Percentiles rank a stretch among this genome's conserved stretches.
Conservation (phyloP, 2,329 filamentous ascomycete species). For the Capronia coronata region DNA sequence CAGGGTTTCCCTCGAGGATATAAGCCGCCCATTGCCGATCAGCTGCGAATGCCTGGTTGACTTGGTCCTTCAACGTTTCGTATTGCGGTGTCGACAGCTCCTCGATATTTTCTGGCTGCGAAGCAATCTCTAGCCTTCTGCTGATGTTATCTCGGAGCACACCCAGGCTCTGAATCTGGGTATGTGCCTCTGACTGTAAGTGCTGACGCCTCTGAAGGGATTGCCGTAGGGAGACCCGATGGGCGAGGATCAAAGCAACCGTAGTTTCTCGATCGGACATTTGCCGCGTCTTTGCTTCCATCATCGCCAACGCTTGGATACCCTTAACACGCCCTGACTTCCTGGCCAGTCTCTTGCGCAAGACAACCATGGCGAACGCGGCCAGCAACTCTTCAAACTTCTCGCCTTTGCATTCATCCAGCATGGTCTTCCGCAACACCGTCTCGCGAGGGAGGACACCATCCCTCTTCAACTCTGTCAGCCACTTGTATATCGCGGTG, state of each 20-base stretch:
- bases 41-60: constrained; percentile 11
- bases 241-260: constrained; percentile 62
- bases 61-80: constrained; percentile 6
- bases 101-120: neutral
- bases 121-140: neutral
- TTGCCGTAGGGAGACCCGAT: constrained; percentile 57
- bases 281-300: constrained; percentile 19
- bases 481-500: constrained; percentile 68
- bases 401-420: constrained; percentile 92
- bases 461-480: constrained; percentile 83
- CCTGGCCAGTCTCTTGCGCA: constrained; percentile 52
- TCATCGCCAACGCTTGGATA: no score
- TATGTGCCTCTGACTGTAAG: constrained; percentile 1
- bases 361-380: constrained; percentile 72
- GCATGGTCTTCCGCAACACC: constrained; percentile 83
- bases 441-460: constrained; percentile 72
- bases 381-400: constrained; percentile 80
- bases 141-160: neutral
- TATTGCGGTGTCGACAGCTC: neutral
- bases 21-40: constrained; percentile 15
- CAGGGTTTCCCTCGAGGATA: constrained; percentile 10
- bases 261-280: constrained; percentile 40
- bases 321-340: neutral
- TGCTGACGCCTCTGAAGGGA: constrained; percentile 19
- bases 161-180: neutral